Evolutionary conservation across 192 early-diverging fungal genomes (phyloP), one percentile per base, ranked within the genome.

Genomic region (Phycomyces nitens): DNA sequence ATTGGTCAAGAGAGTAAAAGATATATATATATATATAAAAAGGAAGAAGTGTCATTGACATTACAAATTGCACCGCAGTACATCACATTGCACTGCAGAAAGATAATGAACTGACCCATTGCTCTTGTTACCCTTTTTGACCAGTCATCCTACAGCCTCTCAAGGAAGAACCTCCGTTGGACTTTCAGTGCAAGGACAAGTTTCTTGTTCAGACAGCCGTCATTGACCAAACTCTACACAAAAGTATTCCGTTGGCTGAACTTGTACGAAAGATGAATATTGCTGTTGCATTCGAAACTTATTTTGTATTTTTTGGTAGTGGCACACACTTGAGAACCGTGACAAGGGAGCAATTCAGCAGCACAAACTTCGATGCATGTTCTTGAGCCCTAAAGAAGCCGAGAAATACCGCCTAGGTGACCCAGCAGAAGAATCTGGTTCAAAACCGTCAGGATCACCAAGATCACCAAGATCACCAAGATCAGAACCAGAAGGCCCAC

Each of bases 101-200:
- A 34, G 29, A 34, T 2, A 34, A 34, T 34, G 29, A 34, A 34
- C 29, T 34, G 29, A 34, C 7, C 7, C 7, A 5, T 34, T 34
- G 7, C 7, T 34, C 7, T 34, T 34, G 29, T 2, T 34, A 5
- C 3, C 7, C 29, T 34, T 34, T 34, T 5, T 34, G 29, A 34
- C n/a, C 29, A 88, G 93, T 95, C 22, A 75, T 94, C 44, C 79
- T 98, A 66, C 96, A 98, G 77, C 86, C 91, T 9, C 91, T 94
- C 84, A 86, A 86, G 69, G 93, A 92, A 68, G 93, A 95, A 41
- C 87, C 85, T 22, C 81, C 88, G 18, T 69, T 77, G 1, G 92
- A 92, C 65, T 87, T 76, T 66, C 90, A 91, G 65, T 93, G 92
- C 79, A 92, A 92, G 65, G 96, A 99, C 83, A 99, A 99, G 78